Evolutionary conservation across 1,284 basidiomycete genomes (phyloP), one percentile per base, ranked within the genome.

Genomic region (Rhodotorula sp.): DNA sequence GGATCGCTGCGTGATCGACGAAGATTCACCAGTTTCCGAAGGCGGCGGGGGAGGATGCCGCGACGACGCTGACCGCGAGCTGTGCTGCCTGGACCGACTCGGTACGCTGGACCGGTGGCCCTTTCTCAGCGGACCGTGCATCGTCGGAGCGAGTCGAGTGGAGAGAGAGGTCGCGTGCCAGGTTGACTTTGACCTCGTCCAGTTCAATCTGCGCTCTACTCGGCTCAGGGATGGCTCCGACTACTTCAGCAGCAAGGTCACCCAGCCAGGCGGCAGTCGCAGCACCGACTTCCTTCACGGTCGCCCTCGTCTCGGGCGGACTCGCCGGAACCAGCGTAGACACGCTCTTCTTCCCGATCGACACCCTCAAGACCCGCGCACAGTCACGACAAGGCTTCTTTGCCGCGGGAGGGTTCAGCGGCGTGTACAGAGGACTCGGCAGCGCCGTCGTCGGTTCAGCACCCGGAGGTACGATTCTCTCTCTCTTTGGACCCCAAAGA

Each of bases 401-500:
- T 67, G 83, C 84, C 33, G 88, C 93, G 2, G 95, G 96, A 14
- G 95, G 95, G 0, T 93, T 99, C 81, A 87, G 83, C 59, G 94
- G 94, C 12, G 87, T 99, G 20, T 99, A 99, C 82, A 90, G 91
- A 76, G 95, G 96, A 20, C 84, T 99, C 8, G 95, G 95, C 26
- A 96, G 93, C 80, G 95, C 98, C 1, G 89, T 94, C 0, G 88
- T 97, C 15, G 96, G 95, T 26, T 94, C 93, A 79, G 94, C 95
- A 20, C 95, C 96, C 0, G 95, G 95, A 79, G 93, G 93, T 94
- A 79, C 76, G 87, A 60, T n/a, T 4, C 48, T 4, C 18, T 33
- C 17, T 8, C 42, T 63, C 33, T 10, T 48, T 54, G 33, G 6
- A 29, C 18, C n/a, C 24, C 18, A 18, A 24, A 18, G 22, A 18